phyloP scores from a whole-genome alignment of 495 filamentous ascomycete genomes.

The Pseudoneurospora amorphoporcata region DNA sequence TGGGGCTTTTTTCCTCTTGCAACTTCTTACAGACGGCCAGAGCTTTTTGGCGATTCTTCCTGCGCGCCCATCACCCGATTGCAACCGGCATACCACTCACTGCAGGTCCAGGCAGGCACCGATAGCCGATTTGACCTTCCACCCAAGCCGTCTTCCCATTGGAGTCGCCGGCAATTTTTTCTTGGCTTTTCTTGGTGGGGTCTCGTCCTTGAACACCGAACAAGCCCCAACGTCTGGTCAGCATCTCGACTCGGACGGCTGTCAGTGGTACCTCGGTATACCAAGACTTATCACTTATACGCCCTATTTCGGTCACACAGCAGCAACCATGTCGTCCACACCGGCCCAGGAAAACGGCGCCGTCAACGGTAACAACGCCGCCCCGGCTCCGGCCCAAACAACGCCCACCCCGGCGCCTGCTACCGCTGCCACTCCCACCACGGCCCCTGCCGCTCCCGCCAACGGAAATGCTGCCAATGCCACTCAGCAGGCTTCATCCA shows the following conservation, averaged over 20 bases:
- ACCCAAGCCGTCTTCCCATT: not conserved
- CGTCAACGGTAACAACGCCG: slow-evolving; percentile 2
- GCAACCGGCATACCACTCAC: not conserved
- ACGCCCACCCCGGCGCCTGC: not conserved
- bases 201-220: not conserved
- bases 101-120: not conserved
- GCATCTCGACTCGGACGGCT: not conserved
- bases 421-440: not conserved
- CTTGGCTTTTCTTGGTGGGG: not conserved
- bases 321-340: slow-evolving; percentile 9
- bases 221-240: not conserved
- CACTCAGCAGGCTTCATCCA: slow-evolving; percentile 7
- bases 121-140: not conserved
- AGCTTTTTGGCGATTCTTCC: not conserved
- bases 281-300: not conserved
- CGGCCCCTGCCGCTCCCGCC: not conserved
- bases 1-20: slow-evolving; percentile 7
- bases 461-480: not conserved
- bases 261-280: not conserved
- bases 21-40: not conserved
- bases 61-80: not conserved
- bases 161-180: not conserved
- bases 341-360: slow-evolving; percentile 2
- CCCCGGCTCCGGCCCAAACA: not conserved
- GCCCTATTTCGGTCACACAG: not conserved